Percentiles rank a stretch among this genome's conserved stretches.
These are phyloP conservation scores for Penicillium italicum DNA, from an alignment of 2,329 filamentous ascomycete genomes.

Conservation along the genomic window DNA sequence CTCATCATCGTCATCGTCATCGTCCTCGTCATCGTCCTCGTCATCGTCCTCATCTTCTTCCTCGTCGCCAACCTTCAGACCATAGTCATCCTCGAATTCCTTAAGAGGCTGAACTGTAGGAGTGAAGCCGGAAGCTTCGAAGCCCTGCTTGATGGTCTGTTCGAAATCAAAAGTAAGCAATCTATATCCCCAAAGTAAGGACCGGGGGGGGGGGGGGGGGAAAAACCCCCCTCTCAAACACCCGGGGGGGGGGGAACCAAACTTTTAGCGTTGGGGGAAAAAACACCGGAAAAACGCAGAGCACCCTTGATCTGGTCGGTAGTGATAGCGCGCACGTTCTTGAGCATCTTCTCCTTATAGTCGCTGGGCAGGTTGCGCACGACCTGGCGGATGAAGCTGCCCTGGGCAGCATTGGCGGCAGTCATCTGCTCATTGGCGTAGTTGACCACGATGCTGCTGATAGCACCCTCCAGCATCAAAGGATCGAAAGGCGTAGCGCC, in stretches of 20 bases:
- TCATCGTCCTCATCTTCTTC: conserved; percentile 58
- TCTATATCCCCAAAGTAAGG: neutral
- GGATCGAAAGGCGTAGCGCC: conserved; percentile 71
- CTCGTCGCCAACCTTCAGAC: conserved; percentile 62
- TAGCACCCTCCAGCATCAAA: conserved; percentile 80
- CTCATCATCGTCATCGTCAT: conserved; percentile 40
- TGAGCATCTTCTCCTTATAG: conserved; percentile 73
- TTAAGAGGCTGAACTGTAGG: conserved; percentile 69
- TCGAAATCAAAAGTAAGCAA: conserved; percentile 11
- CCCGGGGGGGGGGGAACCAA: conserved; percentile 83
- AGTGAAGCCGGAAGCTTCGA: conserved; percentile 73
- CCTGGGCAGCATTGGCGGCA: conserved; percentile 74
- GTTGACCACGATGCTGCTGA: conserved; percentile 80
- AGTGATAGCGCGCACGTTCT: conserved; percentile 70
- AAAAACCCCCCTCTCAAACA: conserved; percentile 71
- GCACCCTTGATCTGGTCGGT: conserved; percentile 72
- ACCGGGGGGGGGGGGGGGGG: no score
- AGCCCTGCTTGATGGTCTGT: conserved; percentile 71
- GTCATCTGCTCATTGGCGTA: conserved; percentile 88
- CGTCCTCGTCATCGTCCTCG: conserved; percentile 55
- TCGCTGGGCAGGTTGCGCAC: conserved; percentile 71
- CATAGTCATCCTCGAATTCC: conserved; percentile 87
- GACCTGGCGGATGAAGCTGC: conserved; percentile 79
- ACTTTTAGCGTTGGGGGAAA: conserved; percentile 73
- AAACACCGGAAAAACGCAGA: conserved; percentile 77